These are phyloP conservation scores for Leishmania arabica DNA, from an alignment of 208 protist genomes.

Conservation along the genomic window DNA sequence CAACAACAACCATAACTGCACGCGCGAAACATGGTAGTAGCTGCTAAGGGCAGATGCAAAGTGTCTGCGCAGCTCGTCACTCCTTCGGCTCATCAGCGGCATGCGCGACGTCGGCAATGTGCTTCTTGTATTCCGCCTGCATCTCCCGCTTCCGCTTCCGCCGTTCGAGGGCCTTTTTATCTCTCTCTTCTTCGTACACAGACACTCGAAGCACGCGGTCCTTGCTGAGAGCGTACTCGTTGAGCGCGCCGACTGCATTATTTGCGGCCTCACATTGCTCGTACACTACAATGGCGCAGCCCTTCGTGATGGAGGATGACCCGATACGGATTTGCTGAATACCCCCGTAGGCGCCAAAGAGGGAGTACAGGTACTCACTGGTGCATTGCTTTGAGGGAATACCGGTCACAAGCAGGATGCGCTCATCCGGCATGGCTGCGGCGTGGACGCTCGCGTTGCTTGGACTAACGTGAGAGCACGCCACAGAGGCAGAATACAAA, in stretches of 20 bases:
- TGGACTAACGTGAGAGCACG: neutral
- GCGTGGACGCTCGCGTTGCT: neutral
- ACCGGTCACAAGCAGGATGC: conserved; percentile 84
- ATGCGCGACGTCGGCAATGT: conserved; percentile 50
- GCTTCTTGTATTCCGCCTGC: conserved; percentile 78
- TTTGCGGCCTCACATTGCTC: conserved; percentile 82
- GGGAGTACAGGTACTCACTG: conserved; percentile 79
- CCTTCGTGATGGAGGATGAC: conserved; percentile 64
- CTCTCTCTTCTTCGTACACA: conserved; percentile 81
- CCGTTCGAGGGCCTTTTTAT: conserved; percentile 76
- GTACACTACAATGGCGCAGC: conserved; percentile 87
- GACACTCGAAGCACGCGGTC: conserved; percentile 69
- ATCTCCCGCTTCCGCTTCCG: conserved; percentile 79
- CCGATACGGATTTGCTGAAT: conserved; percentile 83
- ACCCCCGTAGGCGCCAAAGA: conserved; percentile 84
- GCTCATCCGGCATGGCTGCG: conserved; percentile 69
- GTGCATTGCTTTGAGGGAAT: conserved; percentile 76
- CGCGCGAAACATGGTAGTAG: neutral
- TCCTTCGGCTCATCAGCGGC: conserved; percentile 16
- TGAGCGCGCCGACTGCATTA: conserved; percentile 61
- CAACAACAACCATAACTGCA: neutral
- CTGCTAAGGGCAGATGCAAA: neutral
- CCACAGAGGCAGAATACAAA: neutral
- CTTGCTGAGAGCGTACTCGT: conserved; percentile 74
- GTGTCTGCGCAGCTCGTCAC: conserved; percentile 1